Conservation (phyloP, 2,329 filamentous ascomycete genomes). For the Penicillium olsonii region DNA sequence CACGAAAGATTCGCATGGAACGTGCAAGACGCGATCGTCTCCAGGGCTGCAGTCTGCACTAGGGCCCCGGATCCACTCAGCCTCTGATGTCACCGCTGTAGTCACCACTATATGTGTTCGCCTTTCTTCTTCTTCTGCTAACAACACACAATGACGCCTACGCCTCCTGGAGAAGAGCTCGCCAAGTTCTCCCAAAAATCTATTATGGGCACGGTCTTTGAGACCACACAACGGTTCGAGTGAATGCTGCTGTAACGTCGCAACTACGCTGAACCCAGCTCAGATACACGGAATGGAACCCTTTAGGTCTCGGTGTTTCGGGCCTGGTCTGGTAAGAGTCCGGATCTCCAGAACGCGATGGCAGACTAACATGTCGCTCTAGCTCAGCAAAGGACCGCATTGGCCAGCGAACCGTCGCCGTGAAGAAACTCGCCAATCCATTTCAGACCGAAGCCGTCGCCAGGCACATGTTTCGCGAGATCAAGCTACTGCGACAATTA, state of each 20-base stretch:
- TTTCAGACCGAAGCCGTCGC: constrained; percentile 98
- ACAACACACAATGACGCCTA: too few relatives aligned
- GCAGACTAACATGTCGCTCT: constrained; percentile 9
- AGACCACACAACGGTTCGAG: constrained; percentile 91
- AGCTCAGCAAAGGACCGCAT: constrained; percentile 97
- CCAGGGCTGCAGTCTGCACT: too few relatives aligned
- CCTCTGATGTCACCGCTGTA: constrained; percentile 8
- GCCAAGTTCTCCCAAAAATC: constrained; percentile 97
- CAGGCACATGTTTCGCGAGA: constrained; percentile 93
- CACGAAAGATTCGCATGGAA: too few relatives aligned
- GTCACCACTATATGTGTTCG: not conserved
- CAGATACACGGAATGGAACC: constrained; percentile 95
- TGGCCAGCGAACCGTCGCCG: constrained; percentile 90
- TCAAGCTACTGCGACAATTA: constrained; percentile 95
- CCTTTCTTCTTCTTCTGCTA: too few relatives aligned
- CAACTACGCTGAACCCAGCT: not conserved
- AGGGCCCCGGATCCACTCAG: constrained; percentile 4
- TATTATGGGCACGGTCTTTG: constrained; percentile 98
- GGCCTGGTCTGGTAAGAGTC: constrained; percentile 85
- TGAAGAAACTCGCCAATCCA: constrained; percentile 99
- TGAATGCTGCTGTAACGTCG: not conserved
- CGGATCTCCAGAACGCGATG: constrained; percentile 5
- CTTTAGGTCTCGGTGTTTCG: constrained; percentile 97
- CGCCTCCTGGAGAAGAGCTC: constrained; percentile 68
- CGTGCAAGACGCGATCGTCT: not conserved